Conservation (phyloP, 2,329 filamentous ascomycete species). For the Fusarium luffae region DNA sequence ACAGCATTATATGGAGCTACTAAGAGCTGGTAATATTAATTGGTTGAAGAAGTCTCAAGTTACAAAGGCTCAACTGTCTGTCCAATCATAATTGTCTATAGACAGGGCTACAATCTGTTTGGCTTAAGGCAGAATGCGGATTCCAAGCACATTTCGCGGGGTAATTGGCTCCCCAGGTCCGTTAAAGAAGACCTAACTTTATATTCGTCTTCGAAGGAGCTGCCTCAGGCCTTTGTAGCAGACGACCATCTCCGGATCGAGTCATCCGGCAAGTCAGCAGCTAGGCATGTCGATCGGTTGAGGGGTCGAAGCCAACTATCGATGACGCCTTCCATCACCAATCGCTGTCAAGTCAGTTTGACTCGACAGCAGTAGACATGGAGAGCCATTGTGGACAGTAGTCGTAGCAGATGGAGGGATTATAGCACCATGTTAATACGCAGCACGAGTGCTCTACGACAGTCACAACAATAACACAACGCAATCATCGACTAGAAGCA, state of each 20-base stretch:
- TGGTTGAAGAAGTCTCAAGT: neutral
- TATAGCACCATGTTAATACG: slow-evolving; percentile 2
- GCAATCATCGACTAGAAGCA: slow-evolving; percentile 29
- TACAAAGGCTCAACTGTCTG: neutral
- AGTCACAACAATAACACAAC: slow-evolving; percentile 37
- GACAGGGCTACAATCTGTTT: neutral
- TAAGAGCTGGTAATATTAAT: neutral
- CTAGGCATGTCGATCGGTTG: neutral
- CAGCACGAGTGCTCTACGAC: slow-evolving; percentile 19
- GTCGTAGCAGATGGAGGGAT: neutral
- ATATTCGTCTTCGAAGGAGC: neutral
- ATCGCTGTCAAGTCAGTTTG: neutral
- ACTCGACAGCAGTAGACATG: neutral
- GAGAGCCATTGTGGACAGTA: neutral
- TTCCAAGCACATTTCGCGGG: slow-evolving; percentile 21
- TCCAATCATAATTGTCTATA: slow-evolving; percentile 20
- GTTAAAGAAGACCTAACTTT: neutral
- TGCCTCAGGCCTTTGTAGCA: slow-evolving; percentile 13
- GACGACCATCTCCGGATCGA: slow-evolving; percentile 19
- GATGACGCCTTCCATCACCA: slow-evolving; percentile 27
- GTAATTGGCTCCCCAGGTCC: slow-evolving; percentile 21
- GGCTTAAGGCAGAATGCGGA: slow-evolving; percentile 1
- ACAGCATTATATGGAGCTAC: neutral
- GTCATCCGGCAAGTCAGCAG: slow-evolving; percentile 25
- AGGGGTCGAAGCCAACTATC: slow-evolving; percentile 19